Percentiles rank a stretch among this genome's conserved stretches.
Evolutionary conservation across 2,329 filamentous ascomycete genomes (phyloP).

Genomic region (Phialocephala subalpina): DNA sequence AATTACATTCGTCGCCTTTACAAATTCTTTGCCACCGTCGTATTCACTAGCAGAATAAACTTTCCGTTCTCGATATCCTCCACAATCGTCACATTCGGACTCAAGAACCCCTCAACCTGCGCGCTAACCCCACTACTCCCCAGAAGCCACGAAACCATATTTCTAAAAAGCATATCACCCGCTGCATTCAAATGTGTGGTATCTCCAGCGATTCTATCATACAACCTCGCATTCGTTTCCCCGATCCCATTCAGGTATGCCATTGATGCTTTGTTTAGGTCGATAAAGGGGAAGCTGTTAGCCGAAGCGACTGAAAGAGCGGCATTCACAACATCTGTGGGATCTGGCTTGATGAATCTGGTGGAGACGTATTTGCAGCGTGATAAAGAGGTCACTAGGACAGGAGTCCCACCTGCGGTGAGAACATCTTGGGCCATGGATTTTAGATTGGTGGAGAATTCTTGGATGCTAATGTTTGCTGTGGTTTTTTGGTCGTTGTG

Average conservation of each 20-base stretch:
- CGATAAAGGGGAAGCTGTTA: conserved; percentile 46
- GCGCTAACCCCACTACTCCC: conserved; percentile 20
- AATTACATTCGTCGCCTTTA: neutral
- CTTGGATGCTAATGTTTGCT: conserved; percentile 48
- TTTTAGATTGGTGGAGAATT: conserved; percentile 54
- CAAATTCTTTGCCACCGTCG: neutral
- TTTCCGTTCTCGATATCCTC: conserved; percentile 25
- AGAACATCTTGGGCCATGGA: conserved; percentile 43
- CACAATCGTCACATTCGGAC: conserved; percentile 25
- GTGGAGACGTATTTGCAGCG: conserved; percentile 51
- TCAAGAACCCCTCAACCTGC: conserved; percentile 15
- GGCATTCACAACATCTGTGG: conserved; percentile 48
- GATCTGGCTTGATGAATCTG: conserved; percentile 49
- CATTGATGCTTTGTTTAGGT: conserved; percentile 54
- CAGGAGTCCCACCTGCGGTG: conserved; percentile 45
- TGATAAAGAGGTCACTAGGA: conserved; percentile 56
- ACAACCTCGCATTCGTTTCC: conserved; percentile 48
- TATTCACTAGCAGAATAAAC: conserved; percentile 24
- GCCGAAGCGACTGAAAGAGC: conserved; percentile 50
- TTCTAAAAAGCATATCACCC: conserved; percentile 55
- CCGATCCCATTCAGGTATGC: conserved; percentile 56
- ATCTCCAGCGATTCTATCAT: conserved; percentile 55
- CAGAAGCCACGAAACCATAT: conserved; percentile 52
- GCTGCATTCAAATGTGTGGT: conserved; percentile 55
- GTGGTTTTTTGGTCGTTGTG: conserved; percentile 60